Conservation (phyloP, 2,329 filamentous ascomycete species). For the Huntiella decipiens region DNA sequence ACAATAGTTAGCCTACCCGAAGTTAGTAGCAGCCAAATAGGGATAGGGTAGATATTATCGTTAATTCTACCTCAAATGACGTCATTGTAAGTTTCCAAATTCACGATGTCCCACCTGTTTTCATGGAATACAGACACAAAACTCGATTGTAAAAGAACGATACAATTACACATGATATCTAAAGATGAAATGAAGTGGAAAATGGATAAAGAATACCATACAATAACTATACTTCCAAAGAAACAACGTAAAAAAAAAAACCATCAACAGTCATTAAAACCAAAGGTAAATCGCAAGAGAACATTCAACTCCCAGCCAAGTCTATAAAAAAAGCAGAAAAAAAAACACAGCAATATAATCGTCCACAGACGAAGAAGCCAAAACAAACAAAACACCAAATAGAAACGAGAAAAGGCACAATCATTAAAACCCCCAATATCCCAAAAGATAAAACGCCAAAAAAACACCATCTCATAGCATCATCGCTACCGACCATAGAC, state of each 20-base stretch:
- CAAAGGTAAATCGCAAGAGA: constrained; percentile 1
- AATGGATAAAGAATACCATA: neutral
- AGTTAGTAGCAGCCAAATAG: too few relatives aligned
- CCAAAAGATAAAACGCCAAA: neutral
- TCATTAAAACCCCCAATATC: neutral
- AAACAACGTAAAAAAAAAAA: neutral
- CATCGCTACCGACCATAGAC: neutral
- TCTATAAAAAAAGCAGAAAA: neutral
- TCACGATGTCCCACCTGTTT: too few relatives aligned
- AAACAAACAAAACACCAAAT: neutral
- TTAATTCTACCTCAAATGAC: too few relatives aligned
- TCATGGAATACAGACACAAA: too few relatives aligned
- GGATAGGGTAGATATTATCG: too few relatives aligned
- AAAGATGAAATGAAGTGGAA: neutral
- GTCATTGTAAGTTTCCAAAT: too few relatives aligned
- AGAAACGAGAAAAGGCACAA: neutral
- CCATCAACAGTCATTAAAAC: neutral
- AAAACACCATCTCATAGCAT: neutral
- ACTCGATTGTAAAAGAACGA: neutral
- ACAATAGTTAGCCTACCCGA: too few relatives aligned
- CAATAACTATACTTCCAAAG: neutral
- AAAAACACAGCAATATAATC: neutral
- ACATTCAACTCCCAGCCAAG: neutral
- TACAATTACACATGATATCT: neutral
- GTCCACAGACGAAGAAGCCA: neutral